phyloP scores from a whole-genome alignment of 495 filamentous ascomycete genomes.

The Penicillium simplicissimum region DNA sequence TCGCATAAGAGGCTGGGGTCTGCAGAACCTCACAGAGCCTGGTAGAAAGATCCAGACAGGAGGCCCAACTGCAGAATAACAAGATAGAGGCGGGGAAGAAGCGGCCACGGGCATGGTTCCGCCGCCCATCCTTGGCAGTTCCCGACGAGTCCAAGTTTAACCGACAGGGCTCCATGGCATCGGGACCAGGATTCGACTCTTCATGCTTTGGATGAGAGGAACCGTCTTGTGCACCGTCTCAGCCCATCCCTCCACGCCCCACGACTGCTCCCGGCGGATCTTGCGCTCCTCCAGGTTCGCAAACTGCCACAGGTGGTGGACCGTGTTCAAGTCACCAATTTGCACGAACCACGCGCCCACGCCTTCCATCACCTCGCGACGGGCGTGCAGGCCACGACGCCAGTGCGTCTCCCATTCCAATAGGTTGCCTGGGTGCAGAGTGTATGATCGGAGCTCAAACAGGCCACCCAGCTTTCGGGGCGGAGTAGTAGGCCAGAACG shows the following conservation, averaged over 20 bases:
- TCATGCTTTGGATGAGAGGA: constrained; percentile 93
- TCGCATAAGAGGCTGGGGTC: neutral
- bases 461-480: constrained; percentile 87
- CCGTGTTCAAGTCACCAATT: constrained; percentile 95
- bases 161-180: constrained; percentile 96
- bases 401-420: constrained; percentile 99
- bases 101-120: neutral
- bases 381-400: constrained; percentile 86
- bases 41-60: neutral
- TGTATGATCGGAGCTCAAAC: constrained; percentile 97
- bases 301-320: constrained; percentile 99
- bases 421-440: constrained; percentile 89
- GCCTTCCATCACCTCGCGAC: constrained; percentile 96
- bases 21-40: constrained; percentile 1
- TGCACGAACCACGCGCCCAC: constrained; percentile 99
- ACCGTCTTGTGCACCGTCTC: constrained; percentile 99
- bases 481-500: constrained; percentile 95
- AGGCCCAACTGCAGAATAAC: neutral
- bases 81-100: neutral
- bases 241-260: constrained; percentile 93
- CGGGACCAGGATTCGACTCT: constrained; percentile 87
- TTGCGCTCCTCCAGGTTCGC: constrained; percentile 93
- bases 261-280: constrained; percentile 88
- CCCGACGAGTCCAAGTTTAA: constrained; percentile 34
- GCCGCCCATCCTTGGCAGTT: neutral